phyloP scores from a whole-genome alignment of 2,329 filamentous ascomycete genomes.

The Nigrospora osmanthi region DNA sequence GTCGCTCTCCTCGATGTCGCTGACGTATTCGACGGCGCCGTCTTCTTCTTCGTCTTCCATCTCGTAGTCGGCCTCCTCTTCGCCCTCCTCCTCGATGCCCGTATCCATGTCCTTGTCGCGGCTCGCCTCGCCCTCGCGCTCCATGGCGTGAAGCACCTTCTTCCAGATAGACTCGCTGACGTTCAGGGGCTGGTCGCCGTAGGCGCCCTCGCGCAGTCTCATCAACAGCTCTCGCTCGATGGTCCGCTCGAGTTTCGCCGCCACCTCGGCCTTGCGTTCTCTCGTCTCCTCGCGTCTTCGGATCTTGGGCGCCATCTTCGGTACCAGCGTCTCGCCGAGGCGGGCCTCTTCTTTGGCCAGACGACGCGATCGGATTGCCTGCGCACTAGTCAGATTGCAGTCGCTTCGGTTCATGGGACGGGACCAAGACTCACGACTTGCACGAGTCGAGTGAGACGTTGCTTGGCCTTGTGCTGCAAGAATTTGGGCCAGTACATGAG shows the following conservation, averaged over 20 bases:
- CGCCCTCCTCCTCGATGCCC: slow-evolving; percentile 72
- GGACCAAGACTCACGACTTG: slow-evolving; percentile 76
- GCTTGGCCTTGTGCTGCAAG: slow-evolving; percentile 90
- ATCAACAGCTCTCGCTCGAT: slow-evolving; percentile 95
- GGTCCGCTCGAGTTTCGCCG: slow-evolving; percentile 88
- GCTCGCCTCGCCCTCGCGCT: slow-evolving; percentile 75
- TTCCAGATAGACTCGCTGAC: slow-evolving; percentile 95
- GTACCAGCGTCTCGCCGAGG: slow-evolving; percentile 80
- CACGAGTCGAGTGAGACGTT: slow-evolving; percentile 82
- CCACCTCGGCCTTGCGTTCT: slow-evolving; percentile 69
- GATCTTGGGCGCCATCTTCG: slow-evolving; percentile 87
- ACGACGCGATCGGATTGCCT: slow-evolving; percentile 20
- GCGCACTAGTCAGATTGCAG: neutral
- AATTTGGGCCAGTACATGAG: slow-evolving; percentile 95
- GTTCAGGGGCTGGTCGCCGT: slow-evolving; percentile 90
- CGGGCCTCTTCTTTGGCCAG: slow-evolving; percentile 84
- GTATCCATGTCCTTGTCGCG: slow-evolving; percentile 85
- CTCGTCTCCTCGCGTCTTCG: slow-evolving; percentile 65
- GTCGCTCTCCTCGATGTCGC: slow-evolving; percentile 79
- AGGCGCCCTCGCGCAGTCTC: slow-evolving; percentile 81
- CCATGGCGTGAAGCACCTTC: slow-evolving; percentile 86
- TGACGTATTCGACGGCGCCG: slow-evolving; percentile 84
- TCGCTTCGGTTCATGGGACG: neutral
- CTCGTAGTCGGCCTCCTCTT: slow-evolving; percentile 58
- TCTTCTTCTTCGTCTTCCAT: slow-evolving; percentile 59